These are phyloP conservation scores for Mycena leptocephala DNA, from an alignment of 768 basidiomycete genomes.

Conservation along the genomic window DNA sequence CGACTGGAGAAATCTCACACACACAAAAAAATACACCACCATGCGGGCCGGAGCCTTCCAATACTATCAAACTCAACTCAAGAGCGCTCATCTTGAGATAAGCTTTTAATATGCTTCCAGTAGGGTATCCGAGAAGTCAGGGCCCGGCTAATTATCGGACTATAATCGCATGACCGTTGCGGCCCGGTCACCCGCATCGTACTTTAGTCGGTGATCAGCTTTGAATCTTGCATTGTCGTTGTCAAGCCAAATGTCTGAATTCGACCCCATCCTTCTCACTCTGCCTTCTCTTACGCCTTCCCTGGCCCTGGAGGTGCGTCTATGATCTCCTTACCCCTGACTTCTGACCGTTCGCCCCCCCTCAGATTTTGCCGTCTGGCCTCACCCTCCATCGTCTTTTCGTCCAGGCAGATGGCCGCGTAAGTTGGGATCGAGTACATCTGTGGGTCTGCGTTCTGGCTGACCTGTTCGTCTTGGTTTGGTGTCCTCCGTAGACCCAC, in stretches of 20 bases:
- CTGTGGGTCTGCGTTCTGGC: background rate
- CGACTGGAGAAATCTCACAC: no score
- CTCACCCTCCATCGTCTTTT: slow-evolving; percentile 80
- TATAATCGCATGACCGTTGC: background rate
- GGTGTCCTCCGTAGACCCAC: slow-evolving; percentile 68
- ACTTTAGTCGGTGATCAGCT: background rate
- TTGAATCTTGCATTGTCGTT: background rate
- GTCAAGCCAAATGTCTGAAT: slow-evolving; percentile 26
- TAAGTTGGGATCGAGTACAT: slow-evolving; percentile 43
- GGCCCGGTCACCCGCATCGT: slow-evolving; percentile 15
- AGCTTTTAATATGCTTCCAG: no score
- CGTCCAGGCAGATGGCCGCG: slow-evolving; percentile 77
- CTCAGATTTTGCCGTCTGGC: slow-evolving; percentile 76
- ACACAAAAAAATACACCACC: no score
- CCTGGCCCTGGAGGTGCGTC: slow-evolving; percentile 73
- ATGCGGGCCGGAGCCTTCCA: no score
- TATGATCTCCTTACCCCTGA: background rate
- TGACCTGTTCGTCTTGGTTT: background rate
- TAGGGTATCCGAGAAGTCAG: no score
- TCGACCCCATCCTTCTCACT: slow-evolving; percentile 48
- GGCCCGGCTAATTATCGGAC: slow-evolving; percentile 7
- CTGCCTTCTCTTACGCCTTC: slow-evolving; percentile 63
- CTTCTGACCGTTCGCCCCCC: slow-evolving; percentile 22
- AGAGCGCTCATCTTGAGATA: no score
- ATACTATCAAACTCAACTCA: no score